Base-by-base conservation (phyloP, 2,329 filamentous ascomycete species). In the Colletotrichum melonis region DNA sequence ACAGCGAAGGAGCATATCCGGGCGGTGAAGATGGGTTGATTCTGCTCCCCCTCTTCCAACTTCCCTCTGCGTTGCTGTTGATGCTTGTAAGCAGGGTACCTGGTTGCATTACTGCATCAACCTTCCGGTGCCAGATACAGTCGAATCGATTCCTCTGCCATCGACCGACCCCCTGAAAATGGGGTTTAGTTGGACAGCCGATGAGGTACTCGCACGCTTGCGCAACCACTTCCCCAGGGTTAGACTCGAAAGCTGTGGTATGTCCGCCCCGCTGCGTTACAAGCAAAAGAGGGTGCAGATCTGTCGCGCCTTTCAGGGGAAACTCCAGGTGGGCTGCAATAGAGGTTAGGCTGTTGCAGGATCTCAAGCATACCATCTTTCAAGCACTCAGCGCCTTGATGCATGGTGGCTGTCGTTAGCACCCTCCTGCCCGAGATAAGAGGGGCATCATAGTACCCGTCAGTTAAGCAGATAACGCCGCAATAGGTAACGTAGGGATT, bases 351-450 rank as follows among this genome's bases (percentile, higher is more conserved):
- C 19, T 70, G 70, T 30, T 69, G 38, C 67, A 66, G 59, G 56
- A 55, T 60, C 28, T 22, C 28, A 65, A 26, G 52, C 32, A 42
- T 24, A 54, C 38, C 63, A 42, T 58, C 59, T n/a, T 35, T n/a
- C 46, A 26, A 66, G 42, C 55, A 65, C 60, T 46, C 67, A 65
- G 64, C 67, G 67, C 67, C 70, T 35, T 24, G 60, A 52, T 57
- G 67, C 70, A 62, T 70, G 55, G 67, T 70, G 70, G 70, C 70
- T 46, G 65, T 59, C 14, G 42, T 69, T 72, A 69, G 69, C 22
- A 72, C 30, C 54, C 16, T 52, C 35, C 55, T 73, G 55, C 54
- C 46, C 58, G 28, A 73, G 55, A 65, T 64, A 32, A 38, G 32
- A 42, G 55, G 67, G 30, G 42, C 28, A 24, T 19, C 26, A 38